Evolutionary conservation across 1,139 yeast species (phyloP), one percentile per base, ranked within the genome.

Genomic region (Blastobotrys ciferrii): DNA sequence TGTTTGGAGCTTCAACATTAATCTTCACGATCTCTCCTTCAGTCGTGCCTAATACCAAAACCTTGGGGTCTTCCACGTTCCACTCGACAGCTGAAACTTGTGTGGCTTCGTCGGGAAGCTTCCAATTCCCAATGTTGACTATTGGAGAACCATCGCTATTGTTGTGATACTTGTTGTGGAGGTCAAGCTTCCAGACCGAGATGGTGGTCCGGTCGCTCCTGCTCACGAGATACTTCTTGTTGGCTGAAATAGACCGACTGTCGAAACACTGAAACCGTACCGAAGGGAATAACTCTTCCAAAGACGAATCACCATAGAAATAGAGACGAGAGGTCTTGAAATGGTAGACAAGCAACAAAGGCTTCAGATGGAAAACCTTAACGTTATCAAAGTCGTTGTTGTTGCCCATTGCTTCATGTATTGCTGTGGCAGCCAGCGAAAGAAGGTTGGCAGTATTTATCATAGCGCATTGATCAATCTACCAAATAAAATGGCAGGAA

Each of bases 21-120:
- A 42, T 19, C 23, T 42, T 37, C 7, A 42, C 19, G 11, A 42
- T 20, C 9, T 14, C 19, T 7, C 45, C 45, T 11, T 35, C 32
- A n/a, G 19, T 30, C 17, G 45, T 42, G n/a, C 45, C 45, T 9
- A 42, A 6, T 32, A 42, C 9, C n/a, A 42, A n/a, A 13, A 36
- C 32, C 13, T 38, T 37, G 18, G 37, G 32, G 12, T 42, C 45
- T n/a, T 33, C 45, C 14, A 14, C 14, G 23, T 36, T 23, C 45
- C 45, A 42, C 7, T 20, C 41, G n/a, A 38, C 32, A 3, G 45
- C 37, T 4, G 45, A 9, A 7, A 42, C 13, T 3, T 13, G 20
- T 6, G 14, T 15, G 14, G 13, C 18, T 14, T 15, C 31, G 20
- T 19, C 40, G 9, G 28, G 28, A 13, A 42, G 17, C n/a, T 17